Conservation (phyloP, 108 stramenopile species). For the Cylindrotheca closterium region DNA sequence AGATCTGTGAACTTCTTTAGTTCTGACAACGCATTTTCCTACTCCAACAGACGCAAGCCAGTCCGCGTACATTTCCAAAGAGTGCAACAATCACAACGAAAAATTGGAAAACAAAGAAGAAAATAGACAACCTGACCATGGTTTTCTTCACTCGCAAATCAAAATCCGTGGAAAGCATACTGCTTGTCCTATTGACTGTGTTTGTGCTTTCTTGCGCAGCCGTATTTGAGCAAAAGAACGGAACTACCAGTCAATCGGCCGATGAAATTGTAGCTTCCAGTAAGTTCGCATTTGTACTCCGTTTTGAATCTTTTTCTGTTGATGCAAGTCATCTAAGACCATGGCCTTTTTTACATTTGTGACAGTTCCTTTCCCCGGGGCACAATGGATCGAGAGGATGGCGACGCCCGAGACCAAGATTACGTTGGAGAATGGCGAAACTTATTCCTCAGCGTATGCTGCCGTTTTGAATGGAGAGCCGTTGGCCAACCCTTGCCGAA, state of each 20-base stretch:
- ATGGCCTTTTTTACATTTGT: not conserved
- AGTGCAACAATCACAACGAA: no score
- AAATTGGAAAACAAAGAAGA: no score
- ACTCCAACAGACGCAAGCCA: no score
- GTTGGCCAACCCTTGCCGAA: constrained; percentile 43
- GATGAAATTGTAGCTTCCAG: constrained; percentile 8
- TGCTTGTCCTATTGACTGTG: constrained; percentile 16
- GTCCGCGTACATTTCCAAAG: no score
- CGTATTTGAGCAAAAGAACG: constrained; percentile 21
- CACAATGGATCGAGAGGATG: constrained; percentile 48
- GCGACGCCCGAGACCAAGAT: constrained; percentile 23
- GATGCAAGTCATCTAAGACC: not conserved
- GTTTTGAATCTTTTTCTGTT: not conserved
- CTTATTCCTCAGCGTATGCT: constrained; percentile 49
- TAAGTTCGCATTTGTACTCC: constrained; percentile 3
- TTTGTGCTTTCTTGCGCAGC: constrained; percentile 13
- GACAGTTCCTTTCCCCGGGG: constrained; percentile 56
- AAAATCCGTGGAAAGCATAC: constrained; percentile 3
- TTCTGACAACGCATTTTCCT: no score
- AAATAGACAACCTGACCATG: no score
- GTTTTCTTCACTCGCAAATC: not conserved
- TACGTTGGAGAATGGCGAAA: constrained; percentile 23
- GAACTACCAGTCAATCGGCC: constrained; percentile 2
- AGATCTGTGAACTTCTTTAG: no score
- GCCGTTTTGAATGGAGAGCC: constrained; percentile 49